Evolutionary conservation across 2,329 filamentous ascomycete genomes (phyloP).

Genomic region (Alternaria incomplexa): DNA sequence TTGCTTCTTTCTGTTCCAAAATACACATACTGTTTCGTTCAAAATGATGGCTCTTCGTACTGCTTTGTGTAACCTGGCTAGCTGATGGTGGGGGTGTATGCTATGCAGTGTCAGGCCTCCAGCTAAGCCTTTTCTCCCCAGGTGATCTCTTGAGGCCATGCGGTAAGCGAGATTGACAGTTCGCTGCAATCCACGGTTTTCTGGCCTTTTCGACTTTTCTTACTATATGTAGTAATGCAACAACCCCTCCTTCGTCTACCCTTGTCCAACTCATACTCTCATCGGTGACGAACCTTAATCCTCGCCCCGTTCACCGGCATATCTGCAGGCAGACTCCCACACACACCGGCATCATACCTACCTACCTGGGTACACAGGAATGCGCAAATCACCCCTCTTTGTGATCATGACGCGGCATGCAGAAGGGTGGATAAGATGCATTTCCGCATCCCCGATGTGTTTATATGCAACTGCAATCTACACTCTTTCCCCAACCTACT

Average conservation of each 20-base stretch:
- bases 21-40: neutral
- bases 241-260: neutral
- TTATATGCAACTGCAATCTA: neutral
- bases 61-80: neutral
- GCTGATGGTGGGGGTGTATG: neutral
- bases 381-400: neutral
- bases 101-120: neutral
- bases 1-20: neutral
- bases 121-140: neutral
- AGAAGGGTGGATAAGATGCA: neutral
- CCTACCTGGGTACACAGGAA: neutral
- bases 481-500: neutral
- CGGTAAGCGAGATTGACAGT: conserved; percentile 7
- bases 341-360: neutral
- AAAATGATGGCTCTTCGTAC: neutral
- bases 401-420: neutral
- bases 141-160: neutral
- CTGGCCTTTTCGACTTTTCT: neutral
- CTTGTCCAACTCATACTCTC: neutral
- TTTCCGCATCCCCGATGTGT: neutral
- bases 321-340: neutral
- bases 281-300: neutral
- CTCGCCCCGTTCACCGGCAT: neutral
- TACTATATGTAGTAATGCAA: neutral
- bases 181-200: conserved; percentile 1